Evolutionary conservation across 2,329 filamentous ascomycete species (phyloP), one percentile per base, ranked within the genome.

Genomic region (Aphanocladium album): DNA sequence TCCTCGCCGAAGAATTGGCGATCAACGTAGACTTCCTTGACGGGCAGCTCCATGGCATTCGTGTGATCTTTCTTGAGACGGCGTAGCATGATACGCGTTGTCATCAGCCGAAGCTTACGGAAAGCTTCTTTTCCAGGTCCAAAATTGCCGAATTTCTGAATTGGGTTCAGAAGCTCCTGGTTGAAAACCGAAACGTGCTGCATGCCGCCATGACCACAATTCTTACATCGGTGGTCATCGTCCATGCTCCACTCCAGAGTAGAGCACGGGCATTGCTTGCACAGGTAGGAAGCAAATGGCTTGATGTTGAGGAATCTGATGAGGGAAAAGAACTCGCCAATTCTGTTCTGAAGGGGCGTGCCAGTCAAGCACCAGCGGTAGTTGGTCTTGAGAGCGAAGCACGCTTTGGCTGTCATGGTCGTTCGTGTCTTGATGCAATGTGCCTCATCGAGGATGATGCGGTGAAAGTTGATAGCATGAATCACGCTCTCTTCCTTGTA

Each of bases 311-410:
- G 83, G 74, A 99, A 99, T 2, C 95, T 89, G 60, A 99, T 81
- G 23, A 98, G 79, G 0, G 93, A 98, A 76, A 98, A 97, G 73
- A 97, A 96, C 72, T 98, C 93, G 69, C 95, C 93, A 65, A 98
- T 98, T 57, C 93, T 89, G 70, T 98, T 99, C 73, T 99, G 95
- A 1, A 99, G 85, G 0, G 95, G 95, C 1, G 95, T 99, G 9
- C 95, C 95, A 17, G 90, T 95, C 62, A 99, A 80, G 71, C 95
- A 99, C 91, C 95, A 98, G 68, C 96, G 96, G 76, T 95, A 96
- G 19, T 83, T 86, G 19, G 89, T 90, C 62, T 92, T 88, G 46
- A 99, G 79, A 1, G 93, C 92, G 71, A 98, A 98, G 72, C 93
- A 98, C 45, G 95, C 93, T 74, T 91, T 96, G 23, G 95, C 95